These are phyloP conservation scores for Daldinia loculata DNA, from an alignment of 495 filamentous ascomycete genomes.

Conservation along the genomic window DNA sequence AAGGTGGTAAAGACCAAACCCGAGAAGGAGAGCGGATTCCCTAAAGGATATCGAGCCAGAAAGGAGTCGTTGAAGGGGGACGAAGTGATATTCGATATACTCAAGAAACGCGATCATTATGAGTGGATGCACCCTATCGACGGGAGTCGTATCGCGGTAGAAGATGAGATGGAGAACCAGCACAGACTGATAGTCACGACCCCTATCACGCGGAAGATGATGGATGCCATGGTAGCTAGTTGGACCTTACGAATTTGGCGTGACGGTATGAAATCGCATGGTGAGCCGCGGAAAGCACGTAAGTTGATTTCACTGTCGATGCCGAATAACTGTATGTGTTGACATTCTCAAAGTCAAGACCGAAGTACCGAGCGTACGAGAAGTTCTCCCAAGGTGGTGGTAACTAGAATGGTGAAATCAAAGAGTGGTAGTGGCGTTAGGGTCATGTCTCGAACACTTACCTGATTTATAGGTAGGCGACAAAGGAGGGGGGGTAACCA, in stretches of 20 bases:
- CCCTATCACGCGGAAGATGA: slow-evolving; percentile 37
- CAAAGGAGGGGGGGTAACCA: neutral
- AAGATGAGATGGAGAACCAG: slow-evolving; percentile 29
- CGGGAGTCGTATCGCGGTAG: slow-evolving; percentile 41
- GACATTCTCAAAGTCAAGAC: slow-evolving; percentile 18
- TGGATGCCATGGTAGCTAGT: slow-evolving; percentile 47
- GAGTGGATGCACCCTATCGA: slow-evolving; percentile 38
- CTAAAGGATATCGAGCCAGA: slow-evolving; percentile 25
- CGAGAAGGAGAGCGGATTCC: slow-evolving; percentile 34
- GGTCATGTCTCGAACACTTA: neutral
- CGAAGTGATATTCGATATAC: slow-evolving; percentile 39
- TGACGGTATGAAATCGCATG: slow-evolving; percentile 17
- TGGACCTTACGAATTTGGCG: slow-evolving; percentile 51
- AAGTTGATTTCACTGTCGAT: slow-evolving; percentile 4
- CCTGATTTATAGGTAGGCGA: neutral
- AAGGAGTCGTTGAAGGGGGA: slow-evolving; percentile 28
- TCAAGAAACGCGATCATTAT: slow-evolving; percentile 26
- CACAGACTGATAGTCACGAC: slow-evolving; percentile 39
- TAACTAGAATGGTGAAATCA: neutral
- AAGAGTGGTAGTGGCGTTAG: neutral
- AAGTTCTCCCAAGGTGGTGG: slow-evolving; percentile 36
- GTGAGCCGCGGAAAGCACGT: slow-evolving; percentile 3
- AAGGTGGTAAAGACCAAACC: slow-evolving; percentile 32
- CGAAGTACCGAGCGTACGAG: slow-evolving; percentile 23
- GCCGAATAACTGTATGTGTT: neutral